Percentiles rank a stretch among this genome's conserved stretches.
phyloP scores from a whole-genome alignment of 371 early-diverging fungal genomes.

The Haplosporangium sp. region DNA sequence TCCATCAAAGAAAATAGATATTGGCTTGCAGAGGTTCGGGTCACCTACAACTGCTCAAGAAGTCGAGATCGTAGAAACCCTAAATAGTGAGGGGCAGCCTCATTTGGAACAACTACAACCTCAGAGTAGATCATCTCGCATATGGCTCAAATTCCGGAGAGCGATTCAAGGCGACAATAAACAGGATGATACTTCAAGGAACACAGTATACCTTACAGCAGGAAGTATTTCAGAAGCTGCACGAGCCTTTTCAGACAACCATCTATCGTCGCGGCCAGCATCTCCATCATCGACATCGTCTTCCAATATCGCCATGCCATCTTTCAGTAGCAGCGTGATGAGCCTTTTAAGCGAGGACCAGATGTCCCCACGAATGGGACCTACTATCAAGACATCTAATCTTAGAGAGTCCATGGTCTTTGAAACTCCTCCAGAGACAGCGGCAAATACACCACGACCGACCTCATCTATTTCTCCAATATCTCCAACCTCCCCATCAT shows the following conservation, averaged over 20 bases:
- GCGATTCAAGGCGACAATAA: constrained; percentile 32
- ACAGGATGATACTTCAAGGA: constrained; percentile 7
- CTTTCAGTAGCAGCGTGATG: constrained; percentile 44
- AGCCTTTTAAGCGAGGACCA: constrained; percentile 48
- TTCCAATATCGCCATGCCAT: constrained; percentile 27
- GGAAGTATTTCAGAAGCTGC: constrained; percentile 10
- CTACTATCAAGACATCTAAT: neutral
- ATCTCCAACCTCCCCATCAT: constrained; percentile 1
- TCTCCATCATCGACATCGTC: constrained; percentile 26
- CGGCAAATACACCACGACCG: constrained; percentile 22
- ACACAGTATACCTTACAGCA: constrained; percentile 27
- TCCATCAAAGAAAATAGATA: neutral
- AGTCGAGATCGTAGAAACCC: constrained; percentile 2
- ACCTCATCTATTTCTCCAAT: constrained; percentile 4
- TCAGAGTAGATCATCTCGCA: constrained; percentile 22
- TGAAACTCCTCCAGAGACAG: constrained; percentile 52
- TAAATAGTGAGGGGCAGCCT: constrained; percentile 1
- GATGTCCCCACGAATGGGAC: constrained; percentile 20
- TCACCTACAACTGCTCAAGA: neutral
- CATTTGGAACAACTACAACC: neutral
- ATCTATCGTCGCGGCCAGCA: constrained; percentile 14
- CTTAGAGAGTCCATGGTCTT: constrained; percentile 18
- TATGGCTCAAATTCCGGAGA: constrained; percentile 41
- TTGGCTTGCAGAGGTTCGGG: neutral
- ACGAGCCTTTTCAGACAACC: constrained; percentile 27